Evolutionary conservation across 2,329 filamentous ascomycete genomes (phyloP), one percentile per base, ranked within the genome.

Genomic region (Pseudogymnoascus sp.): DNA sequence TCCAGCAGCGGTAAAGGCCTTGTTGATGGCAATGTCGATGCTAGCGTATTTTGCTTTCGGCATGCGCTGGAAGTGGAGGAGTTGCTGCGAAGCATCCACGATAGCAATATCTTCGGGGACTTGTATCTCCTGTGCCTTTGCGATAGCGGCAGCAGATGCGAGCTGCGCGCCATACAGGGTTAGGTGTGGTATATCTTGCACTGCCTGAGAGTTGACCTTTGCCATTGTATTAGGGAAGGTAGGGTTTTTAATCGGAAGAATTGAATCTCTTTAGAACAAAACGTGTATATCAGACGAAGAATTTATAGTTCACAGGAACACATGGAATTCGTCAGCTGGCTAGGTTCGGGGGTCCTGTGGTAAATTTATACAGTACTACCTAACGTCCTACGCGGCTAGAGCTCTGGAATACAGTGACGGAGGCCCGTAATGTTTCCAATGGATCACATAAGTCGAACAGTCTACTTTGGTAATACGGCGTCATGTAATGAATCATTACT

Each of bases 1-100:
- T 13, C 81, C 81, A 1, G 81, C 79, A 3, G 81, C 81, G 2
- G 81, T 84, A 68, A 82, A 83, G 13, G 81, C 81, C 64, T 83
- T 74, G 64, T 74, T 71, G 59, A 72, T 70, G 15, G 69, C 65
- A 24, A 70, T 65, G 35, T 31, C 41, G 15, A 63, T 61, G 24
- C 62, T 64, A 11, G 67, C 67, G 40, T 68, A 65, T 35, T 70
- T 70, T 4, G 68, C 68, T 10, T 62, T 62, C 4, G 62, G 37
- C 68, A 70, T 70, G 8, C 68, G 63, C 5, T 60, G 60, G 50
- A 70, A 70, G 54, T 64, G 63, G 13, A 70, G 40, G 9, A 70
- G 39, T 41, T 70, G 65, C 5, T 68, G 69, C 4, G 64, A 65
- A 1, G 67, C 67, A 57, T 69, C 68, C 1, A 70, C 68, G n/a